Evolutionary conservation across 352 stramenopile genomes (phyloP).

Genomic region (Phytopythium mirpurense): DNA sequence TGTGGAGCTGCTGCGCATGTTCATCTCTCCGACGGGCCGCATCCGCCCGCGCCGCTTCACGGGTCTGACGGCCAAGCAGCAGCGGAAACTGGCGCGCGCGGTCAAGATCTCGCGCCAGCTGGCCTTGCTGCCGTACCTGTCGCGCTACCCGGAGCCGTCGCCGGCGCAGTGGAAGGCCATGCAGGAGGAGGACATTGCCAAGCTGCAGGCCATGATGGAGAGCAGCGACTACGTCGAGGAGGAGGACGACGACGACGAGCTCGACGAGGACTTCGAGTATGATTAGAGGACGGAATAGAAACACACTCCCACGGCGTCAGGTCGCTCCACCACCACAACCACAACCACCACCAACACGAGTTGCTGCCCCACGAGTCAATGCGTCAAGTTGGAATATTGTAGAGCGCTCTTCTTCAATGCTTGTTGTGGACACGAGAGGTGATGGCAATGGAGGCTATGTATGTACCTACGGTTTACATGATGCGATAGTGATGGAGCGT

Average conservation of each 20-base stretch:
- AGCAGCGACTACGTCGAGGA: slow-evolving; percentile 39
- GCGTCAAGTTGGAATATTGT: too few relatives aligned
- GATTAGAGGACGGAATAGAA: slow-evolving; percentile 52
- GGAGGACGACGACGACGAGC: slow-evolving; percentile 57
- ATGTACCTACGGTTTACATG: too few relatives aligned
- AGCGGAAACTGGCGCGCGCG: slow-evolving; percentile 68
- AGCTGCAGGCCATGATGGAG: slow-evolving; percentile 45
- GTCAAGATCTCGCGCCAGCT: slow-evolving; percentile 80
- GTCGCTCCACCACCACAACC: too few relatives aligned
- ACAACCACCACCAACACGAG: neutral
- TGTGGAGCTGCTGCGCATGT: slow-evolving; percentile 72
- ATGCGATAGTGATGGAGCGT: too few relatives aligned
- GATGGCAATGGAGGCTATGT: too few relatives aligned
- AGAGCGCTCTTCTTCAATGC: too few relatives aligned
- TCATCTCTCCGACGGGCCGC: slow-evolving; percentile 78
- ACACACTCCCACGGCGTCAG: slow-evolving; percentile 18
- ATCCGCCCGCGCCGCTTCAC: slow-evolving; percentile 80
- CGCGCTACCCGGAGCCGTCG: slow-evolving; percentile 74
- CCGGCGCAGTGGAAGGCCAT: slow-evolving; percentile 79
- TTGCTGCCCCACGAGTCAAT: too few relatives aligned
- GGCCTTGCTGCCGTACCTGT: slow-evolving; percentile 69
- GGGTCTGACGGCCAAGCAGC: slow-evolving; percentile 76
- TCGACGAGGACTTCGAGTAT: slow-evolving; percentile 62
- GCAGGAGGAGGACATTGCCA: slow-evolving; percentile 72
- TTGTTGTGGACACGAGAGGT: too few relatives aligned